Conservation (phyloP, 2,329 filamentous ascomycete species). For the Plenodomus lindquistii region DNA sequence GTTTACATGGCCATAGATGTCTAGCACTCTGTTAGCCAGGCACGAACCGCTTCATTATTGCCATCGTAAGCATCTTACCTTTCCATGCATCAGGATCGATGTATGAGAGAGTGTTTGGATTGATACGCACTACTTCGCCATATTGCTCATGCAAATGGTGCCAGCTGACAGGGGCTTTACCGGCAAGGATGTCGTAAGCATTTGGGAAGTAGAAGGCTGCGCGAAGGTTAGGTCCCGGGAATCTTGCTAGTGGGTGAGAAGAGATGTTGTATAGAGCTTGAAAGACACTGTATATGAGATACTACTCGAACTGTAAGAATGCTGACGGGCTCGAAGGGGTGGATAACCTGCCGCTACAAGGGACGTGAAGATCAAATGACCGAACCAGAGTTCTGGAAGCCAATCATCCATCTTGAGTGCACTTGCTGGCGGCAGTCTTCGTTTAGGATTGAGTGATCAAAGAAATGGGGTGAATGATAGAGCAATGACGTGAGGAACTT, state of each 20-base stretch:
- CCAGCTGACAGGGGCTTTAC: constrained; percentile 1
- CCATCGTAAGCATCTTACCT: neutral
- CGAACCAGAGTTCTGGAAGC: neutral
- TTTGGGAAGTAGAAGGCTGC: constrained; percentile 22
- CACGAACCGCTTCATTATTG: neutral
- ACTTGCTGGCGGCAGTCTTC: too few species aligned
- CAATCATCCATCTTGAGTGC: neutral
- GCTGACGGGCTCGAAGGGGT: neutral
- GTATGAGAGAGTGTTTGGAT: constrained; percentile 6
- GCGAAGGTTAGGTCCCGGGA: constrained; percentile 44
- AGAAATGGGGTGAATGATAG: too few species aligned
- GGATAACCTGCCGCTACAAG: neutral
- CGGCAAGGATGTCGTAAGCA: constrained; percentile 4
- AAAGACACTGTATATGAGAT: constrained; percentile 6
- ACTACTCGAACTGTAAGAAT: constrained; percentile 3
- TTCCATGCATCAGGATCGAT: constrained; percentile 18
- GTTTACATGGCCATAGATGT: constrained; percentile 15
- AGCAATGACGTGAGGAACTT: too few species aligned
- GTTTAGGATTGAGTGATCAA: too few species aligned
- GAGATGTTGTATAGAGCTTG: constrained; percentile 37
- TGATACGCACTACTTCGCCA: constrained; percentile 14
- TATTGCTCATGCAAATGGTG: constrained; percentile 12
- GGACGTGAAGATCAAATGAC: neutral
- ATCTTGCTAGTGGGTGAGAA: constrained; percentile 46
- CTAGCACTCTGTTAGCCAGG: neutral